Evolutionary conservation across 805 yeast genomes (phyloP).

Genomic region (Hanseniaspora occidentalis): DNA sequence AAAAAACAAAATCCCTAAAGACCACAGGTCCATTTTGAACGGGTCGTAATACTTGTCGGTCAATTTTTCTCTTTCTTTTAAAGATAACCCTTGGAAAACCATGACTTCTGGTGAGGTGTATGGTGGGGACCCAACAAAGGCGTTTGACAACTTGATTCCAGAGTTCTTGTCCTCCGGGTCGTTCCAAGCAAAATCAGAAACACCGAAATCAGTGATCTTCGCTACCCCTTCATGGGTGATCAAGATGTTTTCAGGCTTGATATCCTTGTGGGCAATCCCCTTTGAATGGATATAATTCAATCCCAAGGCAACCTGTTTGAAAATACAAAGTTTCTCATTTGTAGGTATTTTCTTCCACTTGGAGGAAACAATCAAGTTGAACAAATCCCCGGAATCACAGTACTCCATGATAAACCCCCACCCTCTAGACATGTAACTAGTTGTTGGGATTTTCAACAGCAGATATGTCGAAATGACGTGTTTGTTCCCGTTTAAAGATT

Average conservation of each 20-base stretch:
- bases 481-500: constrained; percentile 37
- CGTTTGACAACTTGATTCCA: constrained; percentile 25
- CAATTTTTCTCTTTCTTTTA: constrained; percentile 27
- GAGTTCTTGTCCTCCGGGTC: constrained; percentile 37
- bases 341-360: constrained; percentile 46
- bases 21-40: constrained; percentile 59
- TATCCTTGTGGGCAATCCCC: constrained; percentile 61
- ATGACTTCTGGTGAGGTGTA: constrained; percentile 71
- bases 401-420: constrained; percentile 69
- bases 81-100: constrained; percentile 15
- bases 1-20: constrained; percentile 56
- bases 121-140: constrained; percentile 70
- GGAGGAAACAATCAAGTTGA: constrained; percentile 38
- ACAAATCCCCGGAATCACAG: constrained; percentile 52
- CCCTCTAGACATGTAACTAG: constrained; percentile 41
- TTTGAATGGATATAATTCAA: constrained; percentile 47
- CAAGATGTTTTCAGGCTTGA: constrained; percentile 63
- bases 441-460: constrained; percentile 44
- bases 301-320: constrained; percentile 57
- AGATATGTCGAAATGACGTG: constrained; percentile 49
- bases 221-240: constrained; percentile 48
- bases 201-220: constrained; percentile 68
- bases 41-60: constrained; percentile 39
- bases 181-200: constrained; percentile 44
- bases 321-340: constrained; percentile 47